These are phyloP conservation scores for Trichoderma oligosporum DNA, from an alignment of 2,329 filamentous ascomycete species.

Conservation along the genomic window DNA sequence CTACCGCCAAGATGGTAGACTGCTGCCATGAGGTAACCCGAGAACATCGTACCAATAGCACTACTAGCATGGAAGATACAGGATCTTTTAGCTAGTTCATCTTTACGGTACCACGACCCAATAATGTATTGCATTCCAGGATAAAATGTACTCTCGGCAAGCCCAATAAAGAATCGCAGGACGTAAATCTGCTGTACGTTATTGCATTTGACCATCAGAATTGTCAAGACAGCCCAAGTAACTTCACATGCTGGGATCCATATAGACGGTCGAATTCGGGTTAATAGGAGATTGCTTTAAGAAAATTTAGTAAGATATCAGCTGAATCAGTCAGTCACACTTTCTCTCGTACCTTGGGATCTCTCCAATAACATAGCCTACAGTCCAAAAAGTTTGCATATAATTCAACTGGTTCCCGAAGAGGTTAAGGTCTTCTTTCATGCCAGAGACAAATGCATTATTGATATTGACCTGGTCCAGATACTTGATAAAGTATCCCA, in stretches of 20 bases:
- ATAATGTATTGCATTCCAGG: constrained; percentile 40
- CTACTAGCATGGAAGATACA: constrained; percentile 40
- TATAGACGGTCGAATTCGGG: constrained; percentile 37
- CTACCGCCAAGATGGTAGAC: constrained; percentile 32
- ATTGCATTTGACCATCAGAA: constrained; percentile 36
- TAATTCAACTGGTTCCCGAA: constrained; percentile 48
- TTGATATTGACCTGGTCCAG: constrained; percentile 35
- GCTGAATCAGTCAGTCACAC: background rate
- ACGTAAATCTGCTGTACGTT: constrained; percentile 36
- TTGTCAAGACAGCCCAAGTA: constrained; percentile 31
- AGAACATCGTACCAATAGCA: constrained; percentile 30
- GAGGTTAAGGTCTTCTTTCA: constrained; percentile 51
- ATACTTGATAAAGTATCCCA: constrained; percentile 40
- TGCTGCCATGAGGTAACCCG: constrained; percentile 34
- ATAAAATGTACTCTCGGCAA: constrained; percentile 38
- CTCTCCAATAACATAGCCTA: constrained; percentile 54
- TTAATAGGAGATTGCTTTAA: constrained; percentile 35
- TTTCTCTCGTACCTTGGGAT: constrained; percentile 29
- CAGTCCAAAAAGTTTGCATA: constrained; percentile 50
- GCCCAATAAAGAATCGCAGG: constrained; percentile 44
- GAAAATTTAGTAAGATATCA: background rate
- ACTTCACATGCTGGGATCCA: constrained; percentile 40
- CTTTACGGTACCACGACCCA: constrained; percentile 43
- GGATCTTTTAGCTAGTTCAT: constrained; percentile 42
- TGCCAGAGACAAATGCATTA: constrained; percentile 41